Percentiles rank a stretch among this genome's conserved stretches.
Evolutionary conservation across 441 rosid species (phyloP).

Genomic region (Populus trichocarpa): DNA sequence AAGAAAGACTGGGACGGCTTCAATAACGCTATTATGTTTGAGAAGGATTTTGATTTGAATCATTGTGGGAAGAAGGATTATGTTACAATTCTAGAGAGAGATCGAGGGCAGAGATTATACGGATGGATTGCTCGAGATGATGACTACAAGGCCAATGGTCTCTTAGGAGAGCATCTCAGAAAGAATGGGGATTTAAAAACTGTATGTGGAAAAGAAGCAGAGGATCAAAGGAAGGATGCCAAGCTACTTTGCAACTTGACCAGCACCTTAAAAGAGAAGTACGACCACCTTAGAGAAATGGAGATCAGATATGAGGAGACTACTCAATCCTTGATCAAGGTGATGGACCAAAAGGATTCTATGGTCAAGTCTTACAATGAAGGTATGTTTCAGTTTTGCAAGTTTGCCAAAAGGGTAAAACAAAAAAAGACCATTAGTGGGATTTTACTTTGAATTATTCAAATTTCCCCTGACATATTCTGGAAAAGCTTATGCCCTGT

Average conservation of each 20-base stretch:
- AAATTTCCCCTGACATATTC: neutral
- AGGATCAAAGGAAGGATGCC: slow-evolving; percentile 34
- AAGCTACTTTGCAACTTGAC: slow-evolving; percentile 39
- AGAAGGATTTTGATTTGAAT: slow-evolving; percentile 39
- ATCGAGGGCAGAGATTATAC: slow-evolving; percentile 39
- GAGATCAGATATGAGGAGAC: slow-evolving; percentile 39
- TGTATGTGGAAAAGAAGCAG: slow-evolving; percentile 49
- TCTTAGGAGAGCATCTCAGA: slow-evolving; percentile 43
- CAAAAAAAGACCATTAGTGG: neutral
- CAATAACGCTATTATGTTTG: slow-evolving; percentile 52
- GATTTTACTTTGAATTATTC: neutral
- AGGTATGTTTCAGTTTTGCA: slow-evolving; percentile 25
- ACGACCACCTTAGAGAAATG: slow-evolving; percentile 36
- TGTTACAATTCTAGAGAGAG: slow-evolving; percentile 1
- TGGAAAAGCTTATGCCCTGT: neutral
- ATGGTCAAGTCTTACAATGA: slow-evolving; percentile 49
- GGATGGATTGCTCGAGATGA: slow-evolving; percentile 72
- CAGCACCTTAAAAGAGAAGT: slow-evolving; percentile 45
- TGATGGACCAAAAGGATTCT: slow-evolving; percentile 39
- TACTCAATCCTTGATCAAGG: slow-evolving; percentile 14
- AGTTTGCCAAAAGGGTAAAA: neutral
- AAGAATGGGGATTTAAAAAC: slow-evolving; percentile 54
- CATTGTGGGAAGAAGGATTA: slow-evolving; percentile 49
- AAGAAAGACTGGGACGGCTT: slow-evolving; percentile 62
- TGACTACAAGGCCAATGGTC: slow-evolving; percentile 37